phyloP scores from a whole-genome alignment of 176 grass and related monocot genomes.

The Guadua angustifolia region DNA sequence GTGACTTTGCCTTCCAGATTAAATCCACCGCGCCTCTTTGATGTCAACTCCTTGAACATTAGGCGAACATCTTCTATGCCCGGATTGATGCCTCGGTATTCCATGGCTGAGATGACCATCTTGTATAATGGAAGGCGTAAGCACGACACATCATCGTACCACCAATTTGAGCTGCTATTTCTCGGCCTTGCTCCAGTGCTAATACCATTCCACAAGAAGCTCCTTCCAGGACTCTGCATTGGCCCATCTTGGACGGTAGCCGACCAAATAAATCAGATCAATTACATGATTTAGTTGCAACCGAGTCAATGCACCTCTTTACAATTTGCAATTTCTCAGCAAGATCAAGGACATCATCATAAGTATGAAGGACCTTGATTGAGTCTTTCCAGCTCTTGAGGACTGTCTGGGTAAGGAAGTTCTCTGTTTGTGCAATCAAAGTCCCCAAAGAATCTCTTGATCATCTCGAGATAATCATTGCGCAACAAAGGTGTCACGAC shows the following conservation, averaged over 20 bases:
- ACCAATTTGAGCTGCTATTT: constrained; percentile 75
- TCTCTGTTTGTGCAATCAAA: constrained; percentile 70
- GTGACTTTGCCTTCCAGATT: too few relatives aligned
- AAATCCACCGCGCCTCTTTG: too few relatives aligned
- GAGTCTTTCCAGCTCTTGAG: constrained; percentile 83
- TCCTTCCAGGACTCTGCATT: constrained; percentile 72
- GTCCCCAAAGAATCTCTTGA: constrained; percentile 80
- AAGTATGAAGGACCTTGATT: constrained; percentile 75
- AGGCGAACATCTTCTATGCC: too few relatives aligned
- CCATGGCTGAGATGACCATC: constrained; percentile 73
- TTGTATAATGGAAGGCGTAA: constrained; percentile 76
- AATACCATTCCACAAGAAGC: constrained; percentile 90
- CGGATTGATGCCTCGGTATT: constrained; percentile 64
- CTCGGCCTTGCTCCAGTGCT: constrained; percentile 67
- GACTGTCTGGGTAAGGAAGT: constrained; percentile 73
- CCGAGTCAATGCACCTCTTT: constrained; percentile 66
- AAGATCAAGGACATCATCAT: constrained; percentile 63
- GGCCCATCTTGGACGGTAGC: constrained; percentile 57
- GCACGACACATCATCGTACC: constrained; percentile 86
- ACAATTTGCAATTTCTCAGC: constrained; percentile 82
- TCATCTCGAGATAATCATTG: constrained; percentile 79
- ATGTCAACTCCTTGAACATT: too few relatives aligned
- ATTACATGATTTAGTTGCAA: constrained; percentile 70
- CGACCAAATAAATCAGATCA: constrained; percentile 56
- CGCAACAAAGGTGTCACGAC: constrained; percentile 71